These are phyloP conservation scores for Coprinopsis cinerea DNA, from an alignment of 768 basidiomycete species.

Conservation along the genomic window DNA sequence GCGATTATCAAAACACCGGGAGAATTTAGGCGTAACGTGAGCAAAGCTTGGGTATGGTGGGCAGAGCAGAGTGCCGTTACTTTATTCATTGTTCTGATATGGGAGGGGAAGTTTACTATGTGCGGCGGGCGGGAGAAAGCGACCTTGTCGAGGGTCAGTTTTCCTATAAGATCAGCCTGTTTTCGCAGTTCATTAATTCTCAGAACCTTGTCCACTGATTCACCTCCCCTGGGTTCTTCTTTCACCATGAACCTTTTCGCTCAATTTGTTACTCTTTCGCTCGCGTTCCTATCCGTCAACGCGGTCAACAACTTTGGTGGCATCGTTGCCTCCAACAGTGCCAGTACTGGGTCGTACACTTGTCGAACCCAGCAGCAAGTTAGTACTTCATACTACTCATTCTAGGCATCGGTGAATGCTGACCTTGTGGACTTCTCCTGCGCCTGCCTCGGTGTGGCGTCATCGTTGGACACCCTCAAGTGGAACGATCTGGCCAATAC, in stretches of 20 bases:
- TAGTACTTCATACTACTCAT: not conserved
- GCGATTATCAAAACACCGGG: too few species aligned
- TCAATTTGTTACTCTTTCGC: not conserved
- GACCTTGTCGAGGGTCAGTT: too few species aligned
- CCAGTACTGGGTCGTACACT: slow-evolving; percentile 22
- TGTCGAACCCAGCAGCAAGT: slow-evolving; percentile 32
- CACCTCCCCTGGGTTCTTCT: not conserved
- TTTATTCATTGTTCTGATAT: too few species aligned
- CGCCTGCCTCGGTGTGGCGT: not conserved
- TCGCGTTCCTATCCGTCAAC: slow-evolving; percentile 13
- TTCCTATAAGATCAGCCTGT: too few species aligned
- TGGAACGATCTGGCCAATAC: slow-evolving; percentile 29
- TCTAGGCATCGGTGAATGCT: not conserved
- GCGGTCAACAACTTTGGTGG: slow-evolving; percentile 29
- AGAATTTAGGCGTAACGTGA: too few species aligned
- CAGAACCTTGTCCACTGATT: not conserved
- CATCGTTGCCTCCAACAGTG: slow-evolving; percentile 28
- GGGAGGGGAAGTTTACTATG: too few species aligned
- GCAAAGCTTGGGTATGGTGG: too few species aligned
- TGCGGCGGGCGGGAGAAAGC: too few species aligned
- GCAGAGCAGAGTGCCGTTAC: too few species aligned
- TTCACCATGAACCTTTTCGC: not conserved
- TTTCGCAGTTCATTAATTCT: too few species aligned
- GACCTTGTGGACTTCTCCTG: too few species aligned
- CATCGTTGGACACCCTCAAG: slow-evolving; percentile 13